These are phyloP conservation scores for Melanogaster broomeanus DNA, from an alignment of 768 basidiomycete genomes.

Conservation along the genomic window DNA sequence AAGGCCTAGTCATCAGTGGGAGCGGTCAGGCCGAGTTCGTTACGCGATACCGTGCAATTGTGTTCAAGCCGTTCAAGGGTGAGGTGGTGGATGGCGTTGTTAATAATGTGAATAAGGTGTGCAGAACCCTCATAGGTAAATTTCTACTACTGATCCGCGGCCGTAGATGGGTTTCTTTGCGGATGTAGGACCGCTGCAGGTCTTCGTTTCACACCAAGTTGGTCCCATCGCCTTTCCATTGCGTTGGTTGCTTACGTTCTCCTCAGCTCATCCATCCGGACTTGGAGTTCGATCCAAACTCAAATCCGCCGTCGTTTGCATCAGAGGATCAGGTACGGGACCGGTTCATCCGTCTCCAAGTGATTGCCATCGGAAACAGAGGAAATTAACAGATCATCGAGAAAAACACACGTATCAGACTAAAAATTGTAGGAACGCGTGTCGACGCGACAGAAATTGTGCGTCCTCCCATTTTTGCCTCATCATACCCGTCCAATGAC, in stretches of 20 bases:
- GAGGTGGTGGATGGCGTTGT: slow-evolving; percentile 98
- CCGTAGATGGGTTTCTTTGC: slow-evolving; percentile 97
- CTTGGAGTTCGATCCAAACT: slow-evolving; percentile 92
- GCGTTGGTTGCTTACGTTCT: slow-evolving; percentile 5
- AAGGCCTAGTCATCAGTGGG: slow-evolving; percentile 88
- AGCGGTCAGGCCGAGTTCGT: slow-evolving; percentile 97
- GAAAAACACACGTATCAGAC: slow-evolving; percentile 87
- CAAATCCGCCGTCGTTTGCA: slow-evolving; percentile 93
- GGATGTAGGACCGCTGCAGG: slow-evolving; percentile 90
- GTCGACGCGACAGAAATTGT: slow-evolving; percentile 98
- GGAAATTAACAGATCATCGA: slow-evolving; percentile 70
- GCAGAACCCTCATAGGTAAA: slow-evolving; percentile 16
- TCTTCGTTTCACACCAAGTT: slow-evolving; percentile 97
- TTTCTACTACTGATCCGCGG: background rate
- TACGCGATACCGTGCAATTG: slow-evolving; percentile 92
- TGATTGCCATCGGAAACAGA: background rate
- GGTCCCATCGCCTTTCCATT: slow-evolving; percentile 22
- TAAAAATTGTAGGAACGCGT: slow-evolving; percentile 98
- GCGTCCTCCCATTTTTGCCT: slow-evolving; percentile 33
- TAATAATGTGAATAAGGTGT: slow-evolving; percentile 91
- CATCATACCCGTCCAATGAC: background rate
- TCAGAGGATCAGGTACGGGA: slow-evolving; percentile 78
- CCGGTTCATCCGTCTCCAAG: background rate
- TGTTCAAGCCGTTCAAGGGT: slow-evolving; percentile 99
- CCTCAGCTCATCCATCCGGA: slow-evolving; percentile 90